phyloP scores from a whole-genome alignment of 768 basidiomycete species.

The Lentinula boryana region DNA sequence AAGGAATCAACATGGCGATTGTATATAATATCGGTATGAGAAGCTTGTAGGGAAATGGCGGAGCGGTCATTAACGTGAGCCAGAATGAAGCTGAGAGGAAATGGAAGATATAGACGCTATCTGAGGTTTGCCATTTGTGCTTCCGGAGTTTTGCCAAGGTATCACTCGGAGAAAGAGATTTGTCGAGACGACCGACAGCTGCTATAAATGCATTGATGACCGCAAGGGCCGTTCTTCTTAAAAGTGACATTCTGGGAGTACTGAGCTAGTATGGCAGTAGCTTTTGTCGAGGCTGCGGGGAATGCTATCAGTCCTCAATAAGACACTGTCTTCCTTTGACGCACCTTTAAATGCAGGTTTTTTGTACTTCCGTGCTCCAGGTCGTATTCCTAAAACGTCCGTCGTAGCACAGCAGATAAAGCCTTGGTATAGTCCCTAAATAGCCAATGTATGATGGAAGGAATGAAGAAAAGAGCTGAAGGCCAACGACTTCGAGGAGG shows the following conservation, averaged over 20 bases:
- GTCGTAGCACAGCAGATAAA: not conserved
- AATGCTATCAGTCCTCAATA: not conserved
- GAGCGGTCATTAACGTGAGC: slow-evolving; percentile 65
- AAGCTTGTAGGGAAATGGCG: slow-evolving; percentile 70
- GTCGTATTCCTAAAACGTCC: not conserved
- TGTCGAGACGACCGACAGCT: slow-evolving; percentile 66
- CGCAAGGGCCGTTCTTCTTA: not conserved
- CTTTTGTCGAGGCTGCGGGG: no score
- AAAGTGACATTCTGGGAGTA: not conserved
- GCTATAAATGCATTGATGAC: slow-evolving; percentile 43
- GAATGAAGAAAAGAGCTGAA: not conserved
- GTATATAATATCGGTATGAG: slow-evolving; percentile 68
- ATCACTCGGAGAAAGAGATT: slow-evolving; percentile 64
- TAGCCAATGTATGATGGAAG: not conserved
- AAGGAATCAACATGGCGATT: slow-evolving; percentile 67
- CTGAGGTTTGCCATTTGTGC: slow-evolving; percentile 50
- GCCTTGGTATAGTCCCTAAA: no score
- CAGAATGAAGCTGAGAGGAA: slow-evolving; percentile 59
- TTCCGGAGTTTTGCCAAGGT: slow-evolving; percentile 54
- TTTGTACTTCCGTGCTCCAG: not conserved
- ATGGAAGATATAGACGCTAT: slow-evolving; percentile 63
- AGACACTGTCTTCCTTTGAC: not conserved
- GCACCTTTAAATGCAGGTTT: not conserved
- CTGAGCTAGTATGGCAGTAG: no score
- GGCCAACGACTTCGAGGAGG: no score